A percentile compares a stretch with the other conserved stretches of the same genome.
phyloP scores from a whole-genome alignment of 2,329 filamentous ascomycete species.

The Thielaviopsis euricoi region DNA sequence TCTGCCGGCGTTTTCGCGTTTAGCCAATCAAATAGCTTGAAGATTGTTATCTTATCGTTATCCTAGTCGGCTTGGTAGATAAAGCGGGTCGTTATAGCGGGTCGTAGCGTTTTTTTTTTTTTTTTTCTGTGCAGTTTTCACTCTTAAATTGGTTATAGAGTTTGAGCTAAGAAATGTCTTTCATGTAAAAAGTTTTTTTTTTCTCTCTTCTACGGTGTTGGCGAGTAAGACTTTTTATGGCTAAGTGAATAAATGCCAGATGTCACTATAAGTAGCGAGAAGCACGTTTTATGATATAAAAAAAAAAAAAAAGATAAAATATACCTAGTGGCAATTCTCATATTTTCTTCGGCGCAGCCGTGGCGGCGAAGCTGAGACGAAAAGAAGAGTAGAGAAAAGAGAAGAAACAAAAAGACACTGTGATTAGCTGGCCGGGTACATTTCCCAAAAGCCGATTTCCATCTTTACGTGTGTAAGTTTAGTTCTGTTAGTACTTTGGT shows the following conservation, averaged over 20 bases:
- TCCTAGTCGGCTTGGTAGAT: constrained; percentile 3
- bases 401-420: background rate
- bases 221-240: background rate
- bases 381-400: background rate
- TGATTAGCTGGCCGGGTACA: constrained; percentile 26
- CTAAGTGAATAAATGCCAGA: too few relatives aligned
- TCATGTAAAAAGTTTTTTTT: background rate
- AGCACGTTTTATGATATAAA: too few relatives aligned
- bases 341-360: background rate
- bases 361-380: background rate
- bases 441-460: constrained; percentile 39
- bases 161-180: background rate
- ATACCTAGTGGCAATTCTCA: background rate
- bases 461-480: constrained; percentile 25
- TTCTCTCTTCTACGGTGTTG: background rate
- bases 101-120: background rate
- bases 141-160: background rate
- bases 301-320: background rate
- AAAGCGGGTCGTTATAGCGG: background rate
- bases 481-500: background rate
- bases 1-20: constrained; percentile 5
- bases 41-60: constrained; percentile 4
- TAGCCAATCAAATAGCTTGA: constrained; percentile 1
- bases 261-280: too few relatives aligned
- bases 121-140: background rate